Evolutionary conservation across 108 stramenopile species (phyloP), one percentile per base, ranked within the genome.

Genomic region (Skeletonema tropicum): DNA sequence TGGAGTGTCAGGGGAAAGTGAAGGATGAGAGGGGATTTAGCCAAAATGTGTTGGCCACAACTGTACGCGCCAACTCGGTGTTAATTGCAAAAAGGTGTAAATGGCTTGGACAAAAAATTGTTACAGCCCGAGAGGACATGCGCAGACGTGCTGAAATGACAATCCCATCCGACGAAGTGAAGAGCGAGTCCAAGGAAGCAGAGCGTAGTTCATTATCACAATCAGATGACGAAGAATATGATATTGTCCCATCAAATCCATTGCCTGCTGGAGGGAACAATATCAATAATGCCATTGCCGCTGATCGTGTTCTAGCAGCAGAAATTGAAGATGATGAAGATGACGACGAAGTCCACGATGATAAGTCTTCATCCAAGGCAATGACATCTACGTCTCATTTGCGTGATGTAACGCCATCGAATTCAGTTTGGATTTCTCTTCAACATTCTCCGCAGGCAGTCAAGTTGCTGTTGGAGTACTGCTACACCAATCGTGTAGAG

Each of bases 381-480:
- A 23, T 25, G 52, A 9, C 10, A 55, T 8, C 21, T 55, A n/a
- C 65, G 15, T 30, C 35, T 70, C 64, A 39, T 21, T 64, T 61
- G 9, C 63, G 17, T 60, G 30, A 52, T 33, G 48, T 57, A 30
- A 35, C 38, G 11, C 74, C 38, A 15, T 81, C 55, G 60, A 67
- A 76, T 33, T 57, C 68, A 35, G 77, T 75, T 23, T 45, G 68
- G 58, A 49, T 75, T 39, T 17, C 70, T 33, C 64, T 75, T 14
- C 82, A 93, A 57, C 91, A 95, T 70, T 70, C 92, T 29, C 91
- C 94, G 3, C 89, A 96, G 57, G 91, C 94, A n/a, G 86, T 96
- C 35, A 87, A 89, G 60, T 71, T 96, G 21, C 69, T 96, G n/a
- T 71, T 96, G 60, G 94, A 96, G 68, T 93, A 96, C 68, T 85